These are phyloP conservation scores for Scedosporium aurantiacum DNA, from an alignment of 2,329 filamentous ascomycete genomes.

Conservation along the genomic window DNA sequence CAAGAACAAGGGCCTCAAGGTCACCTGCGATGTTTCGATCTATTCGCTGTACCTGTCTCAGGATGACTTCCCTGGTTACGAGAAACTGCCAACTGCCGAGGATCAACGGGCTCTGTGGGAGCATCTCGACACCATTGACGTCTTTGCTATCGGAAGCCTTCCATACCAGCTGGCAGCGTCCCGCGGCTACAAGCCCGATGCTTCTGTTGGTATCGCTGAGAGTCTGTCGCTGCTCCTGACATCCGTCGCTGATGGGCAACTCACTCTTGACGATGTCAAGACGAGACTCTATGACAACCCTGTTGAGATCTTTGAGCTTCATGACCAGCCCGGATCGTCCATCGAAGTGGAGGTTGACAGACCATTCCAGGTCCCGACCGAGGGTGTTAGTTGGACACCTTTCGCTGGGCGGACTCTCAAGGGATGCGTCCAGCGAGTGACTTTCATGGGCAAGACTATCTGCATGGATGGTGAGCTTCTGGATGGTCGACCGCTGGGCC, in stretches of 20 bases:
- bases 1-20: slow-evolving; percentile 71
- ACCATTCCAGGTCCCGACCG: slow-evolving; percentile 46
- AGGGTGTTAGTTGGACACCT: slow-evolving; percentile 40
- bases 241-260: slow-evolving; percentile 60
- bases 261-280: slow-evolving; percentile 65
- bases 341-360: slow-evolving; percentile 70
- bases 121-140: slow-evolving; percentile 60
- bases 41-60: slow-evolving; percentile 67
- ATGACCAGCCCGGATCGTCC: slow-evolving; percentile 63
- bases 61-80: slow-evolving; percentile 56
- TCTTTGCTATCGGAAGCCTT: slow-evolving; percentile 69
- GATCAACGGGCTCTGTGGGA: slow-evolving; percentile 69
- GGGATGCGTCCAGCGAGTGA: slow-evolving; percentile 63
- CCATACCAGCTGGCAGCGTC: slow-evolving; percentile 62
- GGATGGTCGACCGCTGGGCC: slow-evolving; percentile 46
- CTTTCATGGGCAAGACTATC: slow-evolving; percentile 62
- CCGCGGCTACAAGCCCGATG: slow-evolving; percentile 40
- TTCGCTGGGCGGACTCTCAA: slow-evolving; percentile 58
- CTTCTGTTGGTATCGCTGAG: slow-evolving; percentile 59
- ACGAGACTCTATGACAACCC: slow-evolving; percentile 65
- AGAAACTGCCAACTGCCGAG: slow-evolving; percentile 51
- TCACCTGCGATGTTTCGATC: slow-evolving; percentile 74
- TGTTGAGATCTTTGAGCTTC: slow-evolving; percentile 70
- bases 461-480: slow-evolving; percentile 59
- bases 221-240: slow-evolving; percentile 65